Evolutionary conservation across 176 grass and related monocot genomes (phyloP), one percentile per base, ranked within the genome.

Genomic region (Pontederia paniculata): DNA sequence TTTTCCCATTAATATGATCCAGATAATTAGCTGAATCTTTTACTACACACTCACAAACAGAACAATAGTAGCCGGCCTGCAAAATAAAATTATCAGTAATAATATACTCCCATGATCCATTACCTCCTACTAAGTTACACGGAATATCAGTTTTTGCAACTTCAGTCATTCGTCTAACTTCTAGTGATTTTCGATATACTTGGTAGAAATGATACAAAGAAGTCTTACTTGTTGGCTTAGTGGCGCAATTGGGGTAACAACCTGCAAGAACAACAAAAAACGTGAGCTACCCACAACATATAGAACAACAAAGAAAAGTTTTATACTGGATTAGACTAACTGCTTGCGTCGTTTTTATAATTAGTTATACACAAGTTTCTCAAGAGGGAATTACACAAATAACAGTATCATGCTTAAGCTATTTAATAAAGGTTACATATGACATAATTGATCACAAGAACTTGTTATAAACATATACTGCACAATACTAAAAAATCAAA

Each of bases 1-100:
- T 91, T 62, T 98, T 98, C 21, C 93, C 93, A 88, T 98, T 98
- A 60, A 98, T 98, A 50, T 98, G 93, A 50, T 98, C 86, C 67
- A 98, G 73, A 81, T 98, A 98, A 67, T 98, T 98, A 52, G 93
- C 86, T 53, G 86, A 98, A 88, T 91, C 93, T 90, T 98, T 98
- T 57, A 88, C 93, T 48, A 98, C 86, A 54, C 86, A 98, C 48
- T 98, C 93, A 65, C 93, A 98, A 61, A 91, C 93, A 61, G 78
- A 80, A 81, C 83, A 98, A 57, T 88, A 98, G 83, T 88, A 98
- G 22, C 93, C 93, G 66, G 83, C 93, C 83, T 84, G 75, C 53
- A 49, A 81, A 57, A 54, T 37, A 65, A 4, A 52, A 52, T 42
- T 46, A 23, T 8, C 10, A 10, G 2, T 23, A 56, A 23, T 1